These are phyloP conservation scores for Neurospora sp. DNA, from an alignment of 495 filamentous ascomycete genomes.

Conservation along the genomic window DNA sequence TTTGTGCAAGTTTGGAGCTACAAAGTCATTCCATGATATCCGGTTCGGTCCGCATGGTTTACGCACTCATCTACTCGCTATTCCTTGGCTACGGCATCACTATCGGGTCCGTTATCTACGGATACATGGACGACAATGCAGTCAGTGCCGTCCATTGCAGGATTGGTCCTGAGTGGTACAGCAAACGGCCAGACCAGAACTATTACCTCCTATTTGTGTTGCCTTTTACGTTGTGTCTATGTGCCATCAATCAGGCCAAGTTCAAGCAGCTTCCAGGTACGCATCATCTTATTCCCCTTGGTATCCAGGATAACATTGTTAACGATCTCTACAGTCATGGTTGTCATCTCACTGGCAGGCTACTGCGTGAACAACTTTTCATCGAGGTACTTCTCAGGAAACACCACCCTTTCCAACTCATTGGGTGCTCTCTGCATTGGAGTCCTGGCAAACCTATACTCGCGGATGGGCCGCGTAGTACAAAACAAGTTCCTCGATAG, in stretches of 20 bases:
- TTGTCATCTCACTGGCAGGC: slow-evolving; percentile 72
- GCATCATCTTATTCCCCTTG: slow-evolving; percentile 22
- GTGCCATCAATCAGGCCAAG: slow-evolving; percentile 80
- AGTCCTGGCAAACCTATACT: slow-evolving; percentile 79
- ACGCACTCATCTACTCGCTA: slow-evolving; percentile 88
- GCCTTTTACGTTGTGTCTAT: slow-evolving; percentile 71
- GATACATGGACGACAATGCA: slow-evolving; percentile 66
- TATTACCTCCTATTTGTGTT: slow-evolving; percentile 70
- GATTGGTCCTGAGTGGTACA: slow-evolving; percentile 18
- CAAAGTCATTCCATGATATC: slow-evolving; percentile 81
- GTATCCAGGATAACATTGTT: background rate
- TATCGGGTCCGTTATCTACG: slow-evolving; percentile 84
- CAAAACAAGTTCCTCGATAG: slow-evolving; percentile 22
- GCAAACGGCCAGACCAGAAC: slow-evolving; percentile 47
- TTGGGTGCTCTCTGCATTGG: slow-evolving; percentile 82
- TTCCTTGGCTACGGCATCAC: slow-evolving; percentile 98
- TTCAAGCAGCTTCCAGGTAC: slow-evolving; percentile 82
- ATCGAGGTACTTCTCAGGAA: slow-evolving; percentile 57
- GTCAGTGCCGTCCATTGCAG: slow-evolving; percentile 63
- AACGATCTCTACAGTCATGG: slow-evolving; percentile 42
- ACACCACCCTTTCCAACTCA: slow-evolving; percentile 75
- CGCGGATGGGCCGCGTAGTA: slow-evolving; percentile 49
- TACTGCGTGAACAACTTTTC: slow-evolving; percentile 82
- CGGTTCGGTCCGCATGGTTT: slow-evolving; percentile 89
- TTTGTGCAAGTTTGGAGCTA: slow-evolving; percentile 77